Conservation (phyloP, 2,329 filamentous ascomycete genomes). For the Saccharata proteae region DNA sequence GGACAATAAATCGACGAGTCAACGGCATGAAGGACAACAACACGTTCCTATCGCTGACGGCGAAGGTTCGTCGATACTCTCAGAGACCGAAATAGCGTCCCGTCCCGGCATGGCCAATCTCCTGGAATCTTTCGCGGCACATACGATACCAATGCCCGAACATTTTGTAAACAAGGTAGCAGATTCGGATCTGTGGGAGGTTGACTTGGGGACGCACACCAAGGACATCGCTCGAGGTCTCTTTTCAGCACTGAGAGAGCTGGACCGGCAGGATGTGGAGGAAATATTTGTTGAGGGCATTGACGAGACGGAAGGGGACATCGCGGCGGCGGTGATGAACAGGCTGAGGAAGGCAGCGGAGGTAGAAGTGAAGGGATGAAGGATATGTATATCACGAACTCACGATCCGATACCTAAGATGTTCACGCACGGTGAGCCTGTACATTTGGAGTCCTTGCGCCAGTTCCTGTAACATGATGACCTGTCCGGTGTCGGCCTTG, state of each 20-base stretch:
- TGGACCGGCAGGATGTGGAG: conserved; percentile 69
- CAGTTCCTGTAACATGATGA: too few species aligned
- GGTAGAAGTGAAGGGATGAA: too few species aligned
- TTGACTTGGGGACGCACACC: conserved; percentile 58
- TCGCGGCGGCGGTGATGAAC: conserved; percentile 58
- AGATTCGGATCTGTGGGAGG: conserved; percentile 44
- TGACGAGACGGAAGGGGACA: conserved; percentile 53
- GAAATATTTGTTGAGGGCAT: conserved; percentile 88
- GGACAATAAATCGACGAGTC: neutral
- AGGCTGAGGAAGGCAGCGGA: conserved; percentile 35
- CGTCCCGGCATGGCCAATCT: conserved; percentile 17
- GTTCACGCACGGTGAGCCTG: too few species aligned
- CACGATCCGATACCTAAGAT: too few species aligned
- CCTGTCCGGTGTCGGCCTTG: too few species aligned
- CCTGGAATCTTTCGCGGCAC: conserved; percentile 17
- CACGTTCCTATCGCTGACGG: too few species aligned
- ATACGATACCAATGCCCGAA: conserved; percentile 4
- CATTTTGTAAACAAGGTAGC: neutral
- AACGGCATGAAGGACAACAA: conserved; percentile 1
- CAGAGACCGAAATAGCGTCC: too few species aligned
- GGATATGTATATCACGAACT: too few species aligned
- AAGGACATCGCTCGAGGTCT: conserved; percentile 71
- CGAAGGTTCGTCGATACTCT: too few species aligned
- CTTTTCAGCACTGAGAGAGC: conserved; percentile 74
- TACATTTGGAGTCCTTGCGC: too few species aligned